These are phyloP conservation scores for Lactarius akahatsu DNA, from an alignment of 768 basidiomycete genomes.

Conservation along the genomic window DNA sequence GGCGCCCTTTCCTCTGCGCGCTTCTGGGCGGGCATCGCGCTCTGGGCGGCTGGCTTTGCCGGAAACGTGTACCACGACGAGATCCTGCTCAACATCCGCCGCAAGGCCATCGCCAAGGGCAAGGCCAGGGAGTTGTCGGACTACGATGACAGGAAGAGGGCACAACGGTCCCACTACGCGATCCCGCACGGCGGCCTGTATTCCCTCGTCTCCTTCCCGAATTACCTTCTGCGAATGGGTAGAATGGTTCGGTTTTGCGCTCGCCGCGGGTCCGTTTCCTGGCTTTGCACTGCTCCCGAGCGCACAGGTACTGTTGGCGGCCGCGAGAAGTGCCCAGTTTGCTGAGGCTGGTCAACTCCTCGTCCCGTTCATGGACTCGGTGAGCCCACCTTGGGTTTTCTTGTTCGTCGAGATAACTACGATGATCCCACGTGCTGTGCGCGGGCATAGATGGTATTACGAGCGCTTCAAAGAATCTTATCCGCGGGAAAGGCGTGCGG, in stretches of 20 bases:
- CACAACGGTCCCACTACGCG: constrained; percentile 57
- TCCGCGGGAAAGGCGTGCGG: constrained; percentile 69
- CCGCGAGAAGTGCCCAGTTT: background rate
- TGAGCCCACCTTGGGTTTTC: constrained; percentile 81
- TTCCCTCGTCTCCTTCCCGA: constrained; percentile 80
- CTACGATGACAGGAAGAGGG: background rate
- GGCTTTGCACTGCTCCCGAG: constrained; percentile 30
- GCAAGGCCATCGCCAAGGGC: constrained; percentile 48
- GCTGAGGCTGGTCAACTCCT: constrained; percentile 23
- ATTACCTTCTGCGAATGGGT: constrained; percentile 96
- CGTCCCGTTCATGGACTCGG: constrained; percentile 36
- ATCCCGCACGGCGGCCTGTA: constrained; percentile 82
- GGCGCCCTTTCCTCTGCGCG: constrained; percentile 37
- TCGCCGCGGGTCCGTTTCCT: constrained; percentile 62
- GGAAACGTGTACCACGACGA: constrained; percentile 93
- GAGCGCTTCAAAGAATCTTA: constrained; percentile 68
- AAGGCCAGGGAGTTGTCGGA: constrained; percentile 34
- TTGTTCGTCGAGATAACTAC: constrained; percentile 63
- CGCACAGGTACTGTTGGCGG: background rate
- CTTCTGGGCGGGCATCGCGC: constrained; percentile 61
- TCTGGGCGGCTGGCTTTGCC: constrained; percentile 71
- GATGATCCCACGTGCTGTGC: constrained; percentile 82
- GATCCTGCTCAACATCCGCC: constrained; percentile 77
- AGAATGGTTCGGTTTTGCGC: constrained; percentile 88
- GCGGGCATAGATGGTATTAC: constrained; percentile 86